Evolutionary conservation across 345 rosid species (phyloP), one percentile per base, ranked within the genome.

Genomic region (Ceriops zippeliana): DNA sequence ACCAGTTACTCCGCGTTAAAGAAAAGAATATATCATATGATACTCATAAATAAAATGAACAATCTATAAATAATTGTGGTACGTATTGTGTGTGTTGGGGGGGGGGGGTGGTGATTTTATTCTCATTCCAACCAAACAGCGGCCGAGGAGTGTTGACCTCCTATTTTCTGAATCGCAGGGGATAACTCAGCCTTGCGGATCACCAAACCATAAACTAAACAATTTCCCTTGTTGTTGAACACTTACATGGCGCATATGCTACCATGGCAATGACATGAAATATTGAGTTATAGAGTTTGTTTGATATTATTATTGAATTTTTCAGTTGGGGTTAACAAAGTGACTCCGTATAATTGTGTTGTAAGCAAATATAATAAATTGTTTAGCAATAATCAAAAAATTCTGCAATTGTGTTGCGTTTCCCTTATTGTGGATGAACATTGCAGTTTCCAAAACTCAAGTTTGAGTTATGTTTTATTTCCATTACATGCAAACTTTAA

Each of bases 91-190:
- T 57, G 27, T 22, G 24, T 22, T 22, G 24, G 24, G 24, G 1
- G 3, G 37, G 17, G 17, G 20, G 56, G 4, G 49, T 1, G 13
- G 46, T 28, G 17, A 58, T 27, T 59, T 6, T 15, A 67, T 47
- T 61, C 58, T 11, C 65, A 2, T 6, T 20, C 28, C 21, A 34
- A 68, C 58, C 51, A 65, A 42, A 42, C 76, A 71, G 68, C 82
- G 76, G 65, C 79, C 71, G 1, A 67, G 52, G 35, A 61, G 65
- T 66, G 16, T 68, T 58, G 60, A 26, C 49, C 15, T 42, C 13
- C 19, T 13, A 42, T 67, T 37, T 69, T 42, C 28, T 21, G 30
- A 61, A 64, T 24, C 51, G 19, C n/a, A 16, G 16, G 26, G 4
- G 37, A 34, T 52, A 19, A 70, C 16, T 42, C 3, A 42, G 62